phyloP scores from a whole-genome alignment of 495 filamentous ascomycete genomes.

The Penicillium paxilli region DNA sequence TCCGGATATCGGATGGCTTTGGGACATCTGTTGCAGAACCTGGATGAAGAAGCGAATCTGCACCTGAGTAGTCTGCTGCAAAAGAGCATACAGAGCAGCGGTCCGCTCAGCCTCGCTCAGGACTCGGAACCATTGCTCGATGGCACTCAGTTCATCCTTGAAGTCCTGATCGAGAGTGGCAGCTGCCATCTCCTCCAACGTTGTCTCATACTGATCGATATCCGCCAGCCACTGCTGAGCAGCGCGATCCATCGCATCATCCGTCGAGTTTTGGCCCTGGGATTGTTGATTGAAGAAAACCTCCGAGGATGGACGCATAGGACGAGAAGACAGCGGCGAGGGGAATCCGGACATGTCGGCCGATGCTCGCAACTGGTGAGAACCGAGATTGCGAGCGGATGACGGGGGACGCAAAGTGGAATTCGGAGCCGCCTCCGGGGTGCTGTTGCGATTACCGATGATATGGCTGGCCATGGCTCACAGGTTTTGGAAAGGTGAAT shows the following conservation, averaged over 20 bases:
- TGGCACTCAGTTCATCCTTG: constrained; percentile 97
- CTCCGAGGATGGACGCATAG: constrained; percentile 90
- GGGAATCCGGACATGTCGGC: constrained; percentile 94
- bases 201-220: constrained; percentile 97
- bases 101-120: constrained; percentile 95
- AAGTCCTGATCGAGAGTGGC: constrained; percentile 98
- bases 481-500: constrained; percentile 34
- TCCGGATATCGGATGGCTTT: constrained; percentile 95
- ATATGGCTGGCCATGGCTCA: constrained; percentile 56
- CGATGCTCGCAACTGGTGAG: constrained; percentile 89
- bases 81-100: constrained; percentile 88
- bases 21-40: constrained; percentile 97
- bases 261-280: constrained; percentile 64
- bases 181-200: constrained; percentile 97
- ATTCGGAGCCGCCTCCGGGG: constrained; percentile 82
- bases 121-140: constrained; percentile 99
- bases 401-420: constrained; percentile 90
- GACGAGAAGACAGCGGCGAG: constrained; percentile 71
- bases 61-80: constrained; percentile 98
- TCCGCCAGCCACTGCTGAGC: constrained; percentile 98
- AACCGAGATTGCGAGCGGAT: constrained; percentile 73
- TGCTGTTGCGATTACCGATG: constrained; percentile 94
- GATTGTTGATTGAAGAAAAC: constrained; percentile 78
- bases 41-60: constrained; percentile 99
- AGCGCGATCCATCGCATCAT: constrained; percentile 88